phyloP scores from a whole-genome alignment of 2,329 filamentous ascomycete species.

The Xylariales sp. region DNA sequence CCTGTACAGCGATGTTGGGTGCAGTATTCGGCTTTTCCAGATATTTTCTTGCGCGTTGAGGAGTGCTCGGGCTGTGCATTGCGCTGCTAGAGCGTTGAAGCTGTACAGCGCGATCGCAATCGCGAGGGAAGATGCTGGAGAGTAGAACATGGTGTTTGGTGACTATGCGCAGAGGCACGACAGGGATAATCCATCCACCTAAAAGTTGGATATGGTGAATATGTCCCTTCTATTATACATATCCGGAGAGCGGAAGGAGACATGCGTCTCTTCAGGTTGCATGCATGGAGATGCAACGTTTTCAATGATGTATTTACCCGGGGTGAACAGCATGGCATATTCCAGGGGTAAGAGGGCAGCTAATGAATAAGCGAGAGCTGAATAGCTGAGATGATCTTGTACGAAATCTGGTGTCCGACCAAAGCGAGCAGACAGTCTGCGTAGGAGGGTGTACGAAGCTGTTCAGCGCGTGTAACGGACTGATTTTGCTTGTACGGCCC shows the following conservation, averaged over 20 bases:
- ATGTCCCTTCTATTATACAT: too few species aligned
- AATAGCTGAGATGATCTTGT: too few species aligned
- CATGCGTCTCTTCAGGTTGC: background rate
- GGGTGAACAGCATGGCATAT: background rate
- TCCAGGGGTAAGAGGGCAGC: too few species aligned
- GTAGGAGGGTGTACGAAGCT: too few species aligned
- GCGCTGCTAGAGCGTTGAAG: background rate
- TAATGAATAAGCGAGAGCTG: too few species aligned
- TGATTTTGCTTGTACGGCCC: too few species aligned
- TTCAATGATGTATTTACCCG: background rate
- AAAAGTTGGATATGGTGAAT: background rate
- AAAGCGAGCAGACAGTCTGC: too few species aligned
- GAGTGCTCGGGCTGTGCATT: slow-evolving; percentile 3
- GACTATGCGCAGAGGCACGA: background rate
- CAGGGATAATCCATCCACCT: background rate
- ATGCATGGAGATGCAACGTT: background rate
- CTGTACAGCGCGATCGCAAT: background rate
- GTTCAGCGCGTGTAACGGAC: too few species aligned
- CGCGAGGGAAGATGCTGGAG: too few species aligned
- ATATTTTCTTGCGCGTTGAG: slow-evolving; percentile 5
- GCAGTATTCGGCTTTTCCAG: slow-evolving; percentile 9
- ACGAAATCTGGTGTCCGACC: too few species aligned
- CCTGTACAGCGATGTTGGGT: slow-evolving; percentile 15
- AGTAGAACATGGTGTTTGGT: slow-evolving; percentile 11
- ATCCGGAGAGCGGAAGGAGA: background rate